Conservation (phyloP, 2,329 filamentous ascomycete species). For the Blumeriella jaapii region DNA sequence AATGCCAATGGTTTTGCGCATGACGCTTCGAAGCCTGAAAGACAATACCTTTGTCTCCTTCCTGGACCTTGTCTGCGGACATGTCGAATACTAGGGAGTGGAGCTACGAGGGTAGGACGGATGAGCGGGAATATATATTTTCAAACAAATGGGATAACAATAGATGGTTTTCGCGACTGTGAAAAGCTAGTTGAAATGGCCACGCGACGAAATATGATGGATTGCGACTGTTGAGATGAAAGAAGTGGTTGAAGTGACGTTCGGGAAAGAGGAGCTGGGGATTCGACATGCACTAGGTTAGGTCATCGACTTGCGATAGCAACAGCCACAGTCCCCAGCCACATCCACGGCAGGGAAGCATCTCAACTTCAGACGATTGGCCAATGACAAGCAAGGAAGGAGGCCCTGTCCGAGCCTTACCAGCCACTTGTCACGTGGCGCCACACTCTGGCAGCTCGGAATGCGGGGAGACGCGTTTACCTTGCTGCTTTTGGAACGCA, state of each 20-base stretch:
- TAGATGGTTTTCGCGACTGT: constrained; percentile 11
- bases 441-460: too few relatives aligned
- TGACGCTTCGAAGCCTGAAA: background rate
- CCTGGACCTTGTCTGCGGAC: constrained; percentile 36
- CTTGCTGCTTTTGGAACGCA: too few relatives aligned
- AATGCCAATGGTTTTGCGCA: background rate
- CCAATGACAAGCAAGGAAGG: too few relatives aligned
- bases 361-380: too few relatives aligned
- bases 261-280: constrained; percentile 11
- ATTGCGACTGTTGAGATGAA: constrained; percentile 17
- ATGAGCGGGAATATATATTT: too few relatives aligned
- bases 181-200: constrained; percentile 4
- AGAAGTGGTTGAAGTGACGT: constrained; percentile 11
- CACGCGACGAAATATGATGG: constrained; percentile 15
- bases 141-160: too few relatives aligned
- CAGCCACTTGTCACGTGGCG: too few relatives aligned
- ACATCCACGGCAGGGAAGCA: too few relatives aligned
- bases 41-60: constrained; percentile 37
- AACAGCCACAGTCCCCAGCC: constrained; percentile 1
- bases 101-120: background rate
- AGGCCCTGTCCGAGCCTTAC: too few relatives aligned
- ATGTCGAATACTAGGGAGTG: constrained; percentile 27
- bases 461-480: too few relatives aligned
- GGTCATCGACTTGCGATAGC: too few relatives aligned
- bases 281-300: constrained; percentile 6